phyloP scores from a whole-genome alignment of 305 asterid species.

The Plantago coronopus region DNA sequence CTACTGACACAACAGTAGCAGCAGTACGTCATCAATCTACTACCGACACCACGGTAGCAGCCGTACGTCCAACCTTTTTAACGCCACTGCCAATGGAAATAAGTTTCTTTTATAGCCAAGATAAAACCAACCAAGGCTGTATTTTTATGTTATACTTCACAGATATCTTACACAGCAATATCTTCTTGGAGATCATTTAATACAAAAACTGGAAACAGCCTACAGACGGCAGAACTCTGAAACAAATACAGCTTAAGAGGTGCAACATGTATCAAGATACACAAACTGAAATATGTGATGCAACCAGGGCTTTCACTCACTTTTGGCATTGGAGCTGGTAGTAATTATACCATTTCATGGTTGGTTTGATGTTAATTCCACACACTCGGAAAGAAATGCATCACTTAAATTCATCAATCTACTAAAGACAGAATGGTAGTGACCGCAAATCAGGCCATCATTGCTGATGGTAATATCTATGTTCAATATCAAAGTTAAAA shows the following conservation, averaged over 20 bases:
- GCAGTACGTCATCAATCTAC: constrained; percentile 87
- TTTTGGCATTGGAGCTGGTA: no score
- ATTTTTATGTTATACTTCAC: neutral
- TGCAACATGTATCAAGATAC: neutral
- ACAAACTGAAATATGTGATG: neutral
- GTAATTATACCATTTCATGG: no score
- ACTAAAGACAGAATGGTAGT: constrained; percentile 65
- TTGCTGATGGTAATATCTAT: no score
- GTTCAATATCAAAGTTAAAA: no score
- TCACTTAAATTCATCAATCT: constrained; percentile 53
- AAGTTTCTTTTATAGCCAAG: neutral
- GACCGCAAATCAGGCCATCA: constrained; percentile 90
- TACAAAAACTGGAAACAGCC: neutral
- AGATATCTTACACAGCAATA: no score
- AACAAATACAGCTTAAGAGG: neutral
- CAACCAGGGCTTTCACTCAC: no score
- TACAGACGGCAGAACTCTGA: neutral
- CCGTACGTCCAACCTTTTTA: constrained; percentile 92
- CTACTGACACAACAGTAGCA: constrained; percentile 75
- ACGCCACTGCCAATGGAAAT: constrained; percentile 63
- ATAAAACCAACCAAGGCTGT: no score
- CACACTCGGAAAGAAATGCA: constrained; percentile 62
- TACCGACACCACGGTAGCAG: constrained; percentile 75
- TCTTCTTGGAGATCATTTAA: no score
- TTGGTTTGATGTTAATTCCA: constrained; percentile 16